phyloP scores from a whole-genome alignment of 805 yeast genomes.

The Lachancea mirantina region DNA sequence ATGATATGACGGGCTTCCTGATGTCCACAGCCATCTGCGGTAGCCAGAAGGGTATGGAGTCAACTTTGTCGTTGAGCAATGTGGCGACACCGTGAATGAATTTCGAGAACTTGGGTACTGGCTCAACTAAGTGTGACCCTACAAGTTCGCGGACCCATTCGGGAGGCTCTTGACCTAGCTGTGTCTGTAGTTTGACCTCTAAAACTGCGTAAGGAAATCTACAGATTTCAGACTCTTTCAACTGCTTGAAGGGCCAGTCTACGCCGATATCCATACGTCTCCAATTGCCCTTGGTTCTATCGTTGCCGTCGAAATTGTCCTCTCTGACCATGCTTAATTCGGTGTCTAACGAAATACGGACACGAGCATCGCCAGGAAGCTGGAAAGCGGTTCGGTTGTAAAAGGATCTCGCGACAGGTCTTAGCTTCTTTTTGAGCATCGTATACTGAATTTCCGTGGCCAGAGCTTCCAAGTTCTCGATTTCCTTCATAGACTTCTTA shows the following conservation, averaged over 20 bases:
- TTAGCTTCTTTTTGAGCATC: slow-evolving; percentile 68
- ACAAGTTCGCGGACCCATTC: slow-evolving; percentile 93
- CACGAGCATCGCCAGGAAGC: slow-evolving; percentile 98
- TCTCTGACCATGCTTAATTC: slow-evolving; percentile 97
- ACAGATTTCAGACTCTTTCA: slow-evolving; percentile 78
- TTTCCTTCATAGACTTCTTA: slow-evolving; percentile 77
- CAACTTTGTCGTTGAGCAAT: slow-evolving; percentile 75
- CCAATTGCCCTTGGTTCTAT: slow-evolving; percentile 92
- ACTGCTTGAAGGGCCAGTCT: slow-evolving; percentile 87
- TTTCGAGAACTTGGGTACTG: slow-evolving; percentile 95
- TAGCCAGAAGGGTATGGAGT: slow-evolving; percentile 90
- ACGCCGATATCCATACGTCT: slow-evolving; percentile 98
- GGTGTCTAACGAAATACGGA: slow-evolving; percentile 94
- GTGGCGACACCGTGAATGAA: slow-evolving; percentile 95
- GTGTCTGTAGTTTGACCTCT: slow-evolving; percentile 96
- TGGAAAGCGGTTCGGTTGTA: slow-evolving; percentile 98
- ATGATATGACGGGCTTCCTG: slow-evolving; percentile 61
- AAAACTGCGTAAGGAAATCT: slow-evolving; percentile 96
- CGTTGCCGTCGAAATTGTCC: slow-evolving; percentile 89
- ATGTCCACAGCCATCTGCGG: slow-evolving; percentile 97
- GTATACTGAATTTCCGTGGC: slow-evolving; percentile 93
- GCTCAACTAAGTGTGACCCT: slow-evolving; percentile 89
- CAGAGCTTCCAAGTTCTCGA: slow-evolving; percentile 84
- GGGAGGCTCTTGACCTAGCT: slow-evolving; percentile 98
- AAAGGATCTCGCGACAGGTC: slow-evolving; percentile 94